Percentiles rank a stretch among this genome's conserved stretches.
These are phyloP conservation scores for Withania somnifera DNA, from an alignment of 305 asterid genomes.

Conservation along the genomic window DNA sequence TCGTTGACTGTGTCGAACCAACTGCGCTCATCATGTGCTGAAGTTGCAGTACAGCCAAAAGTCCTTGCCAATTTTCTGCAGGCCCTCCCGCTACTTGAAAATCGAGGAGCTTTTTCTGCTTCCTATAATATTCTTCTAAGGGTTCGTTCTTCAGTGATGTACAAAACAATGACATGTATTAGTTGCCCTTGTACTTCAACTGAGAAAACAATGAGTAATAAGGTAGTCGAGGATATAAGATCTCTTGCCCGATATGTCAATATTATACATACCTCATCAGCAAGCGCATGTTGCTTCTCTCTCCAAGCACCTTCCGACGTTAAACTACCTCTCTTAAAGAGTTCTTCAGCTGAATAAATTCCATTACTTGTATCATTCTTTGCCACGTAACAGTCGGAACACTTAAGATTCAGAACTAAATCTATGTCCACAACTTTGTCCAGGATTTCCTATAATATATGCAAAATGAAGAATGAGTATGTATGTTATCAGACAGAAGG, in stretches of 20 bases:
- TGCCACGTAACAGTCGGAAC: constrained; percentile 29
- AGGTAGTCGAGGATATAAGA: too few species aligned
- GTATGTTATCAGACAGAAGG: not conserved
- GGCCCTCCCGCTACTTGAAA: constrained; percentile 63
- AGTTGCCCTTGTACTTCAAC: not conserved
- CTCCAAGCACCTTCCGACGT: constrained; percentile 33
- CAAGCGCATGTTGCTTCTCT: constrained; percentile 39
- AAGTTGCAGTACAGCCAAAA: constrained; percentile 83
- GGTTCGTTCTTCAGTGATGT: constrained; percentile 46
- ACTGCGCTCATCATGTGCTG: constrained; percentile 41
- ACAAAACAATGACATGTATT: not conserved
- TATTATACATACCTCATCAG: constrained; percentile 50
- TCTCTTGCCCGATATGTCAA: not conserved
- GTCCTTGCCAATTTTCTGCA: constrained; percentile 77
- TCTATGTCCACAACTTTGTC: constrained; percentile 73
- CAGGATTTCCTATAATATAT: constrained; percentile 71
- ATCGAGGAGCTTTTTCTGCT: constrained; percentile 70
- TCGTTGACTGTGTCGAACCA: constrained; percentile 47
- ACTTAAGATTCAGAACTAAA: constrained; percentile 72
- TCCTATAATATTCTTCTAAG: constrained; percentile 72
- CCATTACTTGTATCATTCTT: constrained; percentile 25
- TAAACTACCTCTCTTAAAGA: constrained; percentile 27
- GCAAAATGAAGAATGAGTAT: not conserved
- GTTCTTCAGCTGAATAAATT: constrained; percentile 29
- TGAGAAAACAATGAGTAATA: not conserved